Base-by-base conservation (phyloP, 768 basidiomycete genomes). In the Candolleomyces efflorescens region DNA sequence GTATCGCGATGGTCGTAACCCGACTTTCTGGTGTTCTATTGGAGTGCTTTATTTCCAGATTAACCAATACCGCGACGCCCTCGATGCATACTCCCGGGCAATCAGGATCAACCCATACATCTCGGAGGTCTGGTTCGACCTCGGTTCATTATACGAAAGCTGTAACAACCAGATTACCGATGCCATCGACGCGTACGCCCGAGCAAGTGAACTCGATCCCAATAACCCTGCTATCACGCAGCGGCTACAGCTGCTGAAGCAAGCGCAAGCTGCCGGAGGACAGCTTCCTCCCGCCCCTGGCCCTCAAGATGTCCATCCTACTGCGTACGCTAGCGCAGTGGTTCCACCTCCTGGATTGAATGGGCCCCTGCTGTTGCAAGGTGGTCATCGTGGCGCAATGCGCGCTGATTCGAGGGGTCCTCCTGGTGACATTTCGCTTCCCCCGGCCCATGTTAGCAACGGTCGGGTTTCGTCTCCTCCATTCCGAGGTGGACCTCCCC, bases 51-150 rank as follows among this genome's bases (percentile, higher is more conserved):
- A 99, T 71, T 99, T 97, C 81, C 95, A 99, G 70, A 98, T 99
- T 78, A 98, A 98, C 73, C 97, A 99, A 69, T 99, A 92, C 78
- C 93, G 95, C 53, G 97, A 99, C 67, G 96, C 96, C 2, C 86
- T 99, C 38, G 97, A 99, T 67, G 97, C 97, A 10, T 99, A 99
- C 73, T 98, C 97, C 26, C 90, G 96, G 15, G 97, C 97, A 11
- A 98, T 99, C 65, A 89, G 96, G 61, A 95, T 99, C 75, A 98
- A 98, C 69, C 97, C 97, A 0, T 98, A 96, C 78, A 98, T 99
- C 65, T 82, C 81, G 38, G 97, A 87, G 67, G 92, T 95, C 6
- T 95, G 94, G 94, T 98, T 96, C 71, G 95, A 98, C 74, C 85
- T 99, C 39, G 97, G 97, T 43, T 91, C 88, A 61, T 80, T 99